Evolutionary conservation across 148 eudicot genomes (phyloP), one percentile per base, ranked within the genome.

Genomic region (Salicornia ramosissima): DNA sequence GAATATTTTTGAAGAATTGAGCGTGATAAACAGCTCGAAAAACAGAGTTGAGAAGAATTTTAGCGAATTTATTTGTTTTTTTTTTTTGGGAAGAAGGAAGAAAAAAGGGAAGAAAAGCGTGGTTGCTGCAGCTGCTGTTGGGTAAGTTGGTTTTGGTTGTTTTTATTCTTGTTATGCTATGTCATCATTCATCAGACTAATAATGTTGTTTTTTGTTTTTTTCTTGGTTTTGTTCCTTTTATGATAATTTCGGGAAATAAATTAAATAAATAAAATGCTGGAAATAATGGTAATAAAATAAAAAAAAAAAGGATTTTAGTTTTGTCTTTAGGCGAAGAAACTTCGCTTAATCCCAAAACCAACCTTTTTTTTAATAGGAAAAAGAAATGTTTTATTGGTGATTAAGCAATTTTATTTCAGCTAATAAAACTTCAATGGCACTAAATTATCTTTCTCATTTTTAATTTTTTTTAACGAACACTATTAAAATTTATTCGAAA

Each of bases 291-390:
- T 22, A 26, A 46, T 52, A 55, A 16, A 19, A 13, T n/a, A n/a
- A 30, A 10, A 4, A 50, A 16, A 6, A 10, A 28, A 65, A 52
- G 58, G 73, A 25, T 78, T 62, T 55, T 6, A 55, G 30, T 78
- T 73, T 73, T 78, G 74, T 78, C 77, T 68, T 36, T 42, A 22
- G n/a, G 13, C 6, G n/a, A 62, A n/a, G 65, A 62, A 10, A 31
- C 39, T 54, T 12, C 64, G 10, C 46, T 61, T 33, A 61, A 61
- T n/a, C 28, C 65, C 65, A 34, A 61, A 61, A 34, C 16, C n/a
- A n/a, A 34, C n/a, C 65, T n/a, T 61, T 61, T 59, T 52, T 5
- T 6, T 10, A 22, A 54, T 54, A 3, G 0, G 30, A 26, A 24
- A 25, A 54, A 22, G n/a, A 3, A 4, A 49, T 36, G 16, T 46